Evolutionary conservation across 2,329 filamentous ascomycete species (phyloP), one percentile per base, ranked within the genome.

Genomic region (Verticillium tricorpus): DNA sequence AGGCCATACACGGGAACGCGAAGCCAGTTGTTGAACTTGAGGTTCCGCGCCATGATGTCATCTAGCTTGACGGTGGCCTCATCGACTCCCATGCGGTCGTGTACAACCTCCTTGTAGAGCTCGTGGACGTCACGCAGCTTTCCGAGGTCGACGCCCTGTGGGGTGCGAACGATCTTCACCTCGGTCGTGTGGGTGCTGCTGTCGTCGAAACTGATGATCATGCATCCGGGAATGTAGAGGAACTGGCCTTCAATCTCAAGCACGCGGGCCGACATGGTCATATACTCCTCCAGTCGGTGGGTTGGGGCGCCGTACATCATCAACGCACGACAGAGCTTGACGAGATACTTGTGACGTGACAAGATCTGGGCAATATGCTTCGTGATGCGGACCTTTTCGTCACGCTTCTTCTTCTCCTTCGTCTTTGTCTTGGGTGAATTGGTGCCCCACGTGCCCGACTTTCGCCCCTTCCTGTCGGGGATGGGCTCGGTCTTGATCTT

Each of bases 291-390:
- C 22, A 97, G 80, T 12, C 93, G 88, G 77, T 97, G 93, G 0
- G 93, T 96, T 1, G 93, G 93, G 1, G 93, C 93, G 14, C 93
- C 93, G 66, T 92, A 97, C 70, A 87, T 82, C 93, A 97, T 97
- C 62, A 97, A 78, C 1, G 91, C 91, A 50, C 88, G 86, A 72
- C 93, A 97, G 45, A 97, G 84, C 72, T 91, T 92, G 60, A 93
- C 83, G 14, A 97, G 82, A 72, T 96, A 97, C 60, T 86, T 85
- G 68, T 97, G 93, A 2, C 93, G 85, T 39, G 88, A 87, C 22
- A 97, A 83, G 17, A 90, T 93, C 64, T 85, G 80, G 5, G 85
- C 85, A 63, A 89, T 88, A 67, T 86, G 84, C 11, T 83, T 76
- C 0, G 82, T 86, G 67, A 86, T 85, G 28, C 77, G 69, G 25